Base-by-base conservation (phyloP, 1,284 basidiomycete species). In the Exobasidium cylindrosporum region DNA sequence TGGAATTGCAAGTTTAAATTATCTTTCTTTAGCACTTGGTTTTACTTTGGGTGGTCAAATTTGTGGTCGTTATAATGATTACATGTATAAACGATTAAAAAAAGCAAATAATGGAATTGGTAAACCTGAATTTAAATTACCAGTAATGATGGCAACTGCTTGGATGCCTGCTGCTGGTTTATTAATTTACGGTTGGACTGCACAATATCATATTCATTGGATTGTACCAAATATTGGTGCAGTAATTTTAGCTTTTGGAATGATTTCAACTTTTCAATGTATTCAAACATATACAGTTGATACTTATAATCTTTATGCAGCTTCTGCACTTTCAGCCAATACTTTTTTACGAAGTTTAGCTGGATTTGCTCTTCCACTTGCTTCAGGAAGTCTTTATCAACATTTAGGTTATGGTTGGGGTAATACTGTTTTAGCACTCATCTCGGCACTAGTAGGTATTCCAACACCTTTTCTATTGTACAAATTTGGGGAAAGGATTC, bases 151-250 rank as follows among this genome's bases (percentile, higher is more conserved):
- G 24, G 83, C 85, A 0, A 86, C 86, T 0, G 83, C 84, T 0
- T 63, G 86, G 1, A 11, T 85, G 1, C 81, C 88, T 4, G 79
- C 81, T 0, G 85, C 84, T 0, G 89, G 88, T 0, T 76, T 89
- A 6, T 76, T 90, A 23, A 79, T 89, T 11, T 80, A 84, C 0
- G 88, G 89, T 13, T 90, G 88, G 88, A 82, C 84, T 0, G 86
- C 85, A 3, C 72, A 87, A 56, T 76, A 82, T 1, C 76, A 80
- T 26, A 72, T 84, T 0, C 85, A 85, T 64, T 90, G 88, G 88
- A 86, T 89, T 61, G 86, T 80, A 0, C 84, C 86, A 87, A 89
- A 78, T 62, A 70, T 77, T 29, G 70, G 70, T 24, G 60, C 59
- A 13, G 58, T 58, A 24, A 23, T 72, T 30, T 54, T 72, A 26